Evolutionary conservation across 1,139 yeast genomes (phyloP).

Genomic region (Debaryomycetaceae sp.): DNA sequence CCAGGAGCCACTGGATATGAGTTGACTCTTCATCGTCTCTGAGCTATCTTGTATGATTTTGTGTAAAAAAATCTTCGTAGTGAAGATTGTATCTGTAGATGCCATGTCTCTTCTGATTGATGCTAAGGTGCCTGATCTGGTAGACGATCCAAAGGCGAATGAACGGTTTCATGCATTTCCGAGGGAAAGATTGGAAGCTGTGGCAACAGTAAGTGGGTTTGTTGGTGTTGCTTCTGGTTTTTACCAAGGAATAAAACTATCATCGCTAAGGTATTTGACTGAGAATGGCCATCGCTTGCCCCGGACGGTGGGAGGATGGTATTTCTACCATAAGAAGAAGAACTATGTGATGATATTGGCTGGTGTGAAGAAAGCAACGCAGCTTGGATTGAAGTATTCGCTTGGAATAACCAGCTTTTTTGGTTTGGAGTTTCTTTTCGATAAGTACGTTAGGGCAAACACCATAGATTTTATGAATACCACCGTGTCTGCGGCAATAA

Average conservation of each 20-base stretch:
- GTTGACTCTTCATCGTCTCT: too few relatives aligned
- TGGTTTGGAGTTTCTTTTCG: constrained; percentile 61
- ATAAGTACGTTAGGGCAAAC: constrained; percentile 43
- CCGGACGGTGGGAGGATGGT: constrained; percentile 80
- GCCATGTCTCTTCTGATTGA: neutral
- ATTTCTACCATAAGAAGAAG: constrained; percentile 81
- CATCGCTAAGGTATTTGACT: constrained; percentile 65
- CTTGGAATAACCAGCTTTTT: constrained; percentile 51
- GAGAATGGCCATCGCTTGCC: constrained; percentile 85
- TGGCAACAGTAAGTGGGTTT: constrained; percentile 39
- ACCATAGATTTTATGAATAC: constrained; percentile 63
- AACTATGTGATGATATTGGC: constrained; percentile 67
- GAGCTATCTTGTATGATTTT: neutral
- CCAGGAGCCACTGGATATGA: too few relatives aligned
- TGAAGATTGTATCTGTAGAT: neutral
- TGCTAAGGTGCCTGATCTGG: neutral
- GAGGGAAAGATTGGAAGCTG: constrained; percentile 29
- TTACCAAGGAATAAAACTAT: constrained; percentile 53
- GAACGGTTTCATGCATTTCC: constrained; percentile 45
- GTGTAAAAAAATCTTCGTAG: neutral
- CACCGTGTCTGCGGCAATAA: constrained; percentile 47
- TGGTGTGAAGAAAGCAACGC: constrained; percentile 47
- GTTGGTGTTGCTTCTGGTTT: constrained; percentile 66
- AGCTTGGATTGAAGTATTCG: constrained; percentile 44
- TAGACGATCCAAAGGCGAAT: constrained; percentile 16